Evolutionary conservation across 208 protist genomes (phyloP).

Genomic region (Trypanosoma grayi): DNA sequence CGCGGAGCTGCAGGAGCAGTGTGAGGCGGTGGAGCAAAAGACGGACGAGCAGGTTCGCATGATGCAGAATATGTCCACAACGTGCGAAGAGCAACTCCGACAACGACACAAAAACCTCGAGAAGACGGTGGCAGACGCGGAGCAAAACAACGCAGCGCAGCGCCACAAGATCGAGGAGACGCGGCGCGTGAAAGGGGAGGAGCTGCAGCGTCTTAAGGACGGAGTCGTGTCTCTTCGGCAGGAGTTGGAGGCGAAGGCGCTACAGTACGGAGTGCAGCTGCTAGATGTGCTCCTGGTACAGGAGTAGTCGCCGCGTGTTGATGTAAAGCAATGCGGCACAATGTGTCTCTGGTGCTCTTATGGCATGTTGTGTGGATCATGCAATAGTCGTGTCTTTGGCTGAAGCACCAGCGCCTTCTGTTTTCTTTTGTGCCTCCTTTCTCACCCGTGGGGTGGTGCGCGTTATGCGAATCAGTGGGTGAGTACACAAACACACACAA

Average conservation of each 20-base stretch:
- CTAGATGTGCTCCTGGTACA: slow-evolving; percentile 70
- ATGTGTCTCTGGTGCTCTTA: no score
- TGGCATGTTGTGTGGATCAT: no score
- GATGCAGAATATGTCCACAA: slow-evolving; percentile 66
- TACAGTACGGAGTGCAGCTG: slow-evolving; percentile 88
- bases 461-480: no score
- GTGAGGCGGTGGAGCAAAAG: slow-evolving; percentile 45
- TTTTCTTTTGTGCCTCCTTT: no score
- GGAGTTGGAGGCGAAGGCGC: slow-evolving; percentile 87
- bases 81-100: slow-evolving; percentile 79
- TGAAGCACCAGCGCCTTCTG: no score
- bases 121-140: slow-evolving; percentile 52
- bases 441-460: no score
- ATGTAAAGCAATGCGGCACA: no score
- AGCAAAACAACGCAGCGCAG: slow-evolving; percentile 66
- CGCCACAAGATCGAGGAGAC: slow-evolving; percentile 55
- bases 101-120: slow-evolving; percentile 68
- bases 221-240: slow-evolving; percentile 74
- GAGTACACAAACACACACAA: neutral
- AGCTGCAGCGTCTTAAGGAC: slow-evolving; percentile 78
- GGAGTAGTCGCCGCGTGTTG: slow-evolving; percentile 19
- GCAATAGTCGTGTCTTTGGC: no score
- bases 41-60: slow-evolving; percentile 53
- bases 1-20: slow-evolving; percentile 55
- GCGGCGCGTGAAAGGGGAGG: slow-evolving; percentile 48